Evolutionary conservation across 1,139 yeast genomes (phyloP).

Genomic region (Yamadazyma dendronema): DNA sequence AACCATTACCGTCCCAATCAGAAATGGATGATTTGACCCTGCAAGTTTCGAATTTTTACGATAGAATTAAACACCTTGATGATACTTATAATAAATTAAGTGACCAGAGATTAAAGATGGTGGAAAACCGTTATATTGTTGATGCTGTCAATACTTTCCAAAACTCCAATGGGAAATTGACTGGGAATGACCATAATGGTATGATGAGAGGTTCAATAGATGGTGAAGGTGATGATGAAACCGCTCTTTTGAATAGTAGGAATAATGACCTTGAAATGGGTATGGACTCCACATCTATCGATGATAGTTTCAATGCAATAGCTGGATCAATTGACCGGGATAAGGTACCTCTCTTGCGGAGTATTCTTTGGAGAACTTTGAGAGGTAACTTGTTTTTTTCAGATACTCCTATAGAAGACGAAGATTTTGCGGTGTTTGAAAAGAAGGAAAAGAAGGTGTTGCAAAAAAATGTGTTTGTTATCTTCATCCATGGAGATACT

Average conservation of each 20-base stretch:
- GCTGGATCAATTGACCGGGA: conserved; percentile 50
- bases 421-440: conserved; percentile 23
- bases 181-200: conserved; percentile 5
- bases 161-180: conserved; percentile 8
- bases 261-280: conserved; percentile 25
- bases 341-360: conserved; percentile 45
- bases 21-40: conserved; percentile 30
- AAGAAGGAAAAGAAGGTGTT: conserved; percentile 40
- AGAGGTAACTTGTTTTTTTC: conserved; percentile 54
- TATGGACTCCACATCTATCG: conserved; percentile 27
- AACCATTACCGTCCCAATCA: conserved; percentile 30
- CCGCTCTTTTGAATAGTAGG: conserved; percentile 31
- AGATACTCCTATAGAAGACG: conserved; percentile 43
- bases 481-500: conserved; percentile 84
- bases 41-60: conserved; percentile 22
- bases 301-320: conserved; percentile 35
- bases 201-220: conserved; percentile 10
- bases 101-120: conserved; percentile 19
- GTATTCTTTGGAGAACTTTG: conserved; percentile 54
- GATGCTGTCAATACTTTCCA: conserved; percentile 32
- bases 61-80: conserved; percentile 34
- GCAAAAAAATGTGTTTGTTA: conserved; percentile 72
- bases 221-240: conserved; percentile 33
- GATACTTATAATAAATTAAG: conserved; percentile 26
- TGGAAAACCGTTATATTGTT: conserved; percentile 38